Evolutionary conservation across 2,329 filamentous ascomycete species (phyloP), one percentile per base, ranked within the genome.

Genomic region (Trichophyton verrucosum): DNA sequence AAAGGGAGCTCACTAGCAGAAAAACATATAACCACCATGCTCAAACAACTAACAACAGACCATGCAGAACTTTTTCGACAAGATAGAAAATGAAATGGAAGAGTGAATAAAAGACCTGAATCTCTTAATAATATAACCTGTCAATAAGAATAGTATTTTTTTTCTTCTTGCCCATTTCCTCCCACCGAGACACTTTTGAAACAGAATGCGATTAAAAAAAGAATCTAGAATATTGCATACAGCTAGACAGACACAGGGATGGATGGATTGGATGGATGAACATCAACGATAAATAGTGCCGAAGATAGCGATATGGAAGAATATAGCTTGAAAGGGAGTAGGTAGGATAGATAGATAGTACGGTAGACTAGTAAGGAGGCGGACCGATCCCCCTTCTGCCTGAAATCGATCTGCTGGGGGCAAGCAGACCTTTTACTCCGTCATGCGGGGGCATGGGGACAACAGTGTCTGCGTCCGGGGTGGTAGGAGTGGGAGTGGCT

Each of bases 401-500:
- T 49, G 46, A 49, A 27, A 11, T 24, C 1, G 46, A 49, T 13
- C 13, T 49, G 46, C 8, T 49, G 20, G 46, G 13, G 20, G 46
- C 46, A 22, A 49, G 20, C 20, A 49, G 20, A 2, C 22, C 24
- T 27, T 27, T 49, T 22, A 22, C n/a, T 17, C 44, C 44, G n/a
- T 20, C 44, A 9, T 47, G n/a, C 6, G 51, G 13, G 7, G 51
- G 9, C 2, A 20, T 2, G 6, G 17, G 53, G 8, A 20, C 15
- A 11, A 57, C n/a, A 17, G 7, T 33, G 20, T 22, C 17, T 11
- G 11, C 24, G 20, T 22, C 17, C 8, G 53, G n/a, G 8, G 7
- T 2, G 9, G 53, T 61, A 15, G 68, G 67, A 9, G 69, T 70
- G 20, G 74, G 67, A 11, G 69, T 70, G 17, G 74, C 63, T 62